Conservation (phyloP, 805 yeast species). For the Yamadazyma nakazawae region DNA sequence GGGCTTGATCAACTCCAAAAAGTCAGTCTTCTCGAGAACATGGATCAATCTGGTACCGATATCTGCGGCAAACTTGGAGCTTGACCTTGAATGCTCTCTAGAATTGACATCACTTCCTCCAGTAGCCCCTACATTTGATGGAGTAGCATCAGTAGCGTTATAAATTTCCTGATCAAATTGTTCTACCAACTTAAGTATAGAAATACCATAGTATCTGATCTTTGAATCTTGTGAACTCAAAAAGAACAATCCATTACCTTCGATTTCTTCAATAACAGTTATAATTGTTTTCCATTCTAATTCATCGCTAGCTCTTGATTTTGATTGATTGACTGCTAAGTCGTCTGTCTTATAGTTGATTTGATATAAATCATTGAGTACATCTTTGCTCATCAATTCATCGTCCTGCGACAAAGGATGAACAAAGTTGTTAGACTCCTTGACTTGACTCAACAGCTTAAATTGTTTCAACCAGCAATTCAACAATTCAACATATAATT, state of each 20-base stretch:
- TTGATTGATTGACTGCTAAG: constrained; percentile 13
- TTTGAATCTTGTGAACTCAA: constrained; percentile 82
- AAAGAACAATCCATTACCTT: constrained; percentile 91
- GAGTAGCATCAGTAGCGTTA: constrained; percentile 38
- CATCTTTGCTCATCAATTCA: constrained; percentile 36
- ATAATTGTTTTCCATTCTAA: constrained; percentile 75
- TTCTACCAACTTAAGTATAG: constrained; percentile 73
- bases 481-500: constrained; percentile 73
- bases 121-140: constrained; percentile 4
- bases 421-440: constrained; percentile 10
- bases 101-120: constrained; percentile 1
- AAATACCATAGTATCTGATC: constrained; percentile 70
- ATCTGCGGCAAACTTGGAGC: constrained; percentile 75
- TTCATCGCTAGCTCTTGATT: constrained; percentile 47
- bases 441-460: constrained; percentile 26
- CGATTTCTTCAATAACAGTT: constrained; percentile 89
- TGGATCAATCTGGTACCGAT: constrained; percentile 74
- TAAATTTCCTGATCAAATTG: constrained; percentile 82
- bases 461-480: constrained; percentile 79
- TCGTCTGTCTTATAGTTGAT: constrained; percentile 43
- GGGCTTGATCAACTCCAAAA: constrained; percentile 56
- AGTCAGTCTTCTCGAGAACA: constrained; percentile 68
- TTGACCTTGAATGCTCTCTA: constrained; percentile 49
- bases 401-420: constrained; percentile 32
- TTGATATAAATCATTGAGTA: constrained; percentile 41